A percentile compares a stretch with the other conserved stretches of the same genome.
These are phyloP conservation scores for Dryadomyces sulphureus DNA, from an alignment of 2,329 filamentous ascomycete genomes.

Conservation along the genomic window DNA sequence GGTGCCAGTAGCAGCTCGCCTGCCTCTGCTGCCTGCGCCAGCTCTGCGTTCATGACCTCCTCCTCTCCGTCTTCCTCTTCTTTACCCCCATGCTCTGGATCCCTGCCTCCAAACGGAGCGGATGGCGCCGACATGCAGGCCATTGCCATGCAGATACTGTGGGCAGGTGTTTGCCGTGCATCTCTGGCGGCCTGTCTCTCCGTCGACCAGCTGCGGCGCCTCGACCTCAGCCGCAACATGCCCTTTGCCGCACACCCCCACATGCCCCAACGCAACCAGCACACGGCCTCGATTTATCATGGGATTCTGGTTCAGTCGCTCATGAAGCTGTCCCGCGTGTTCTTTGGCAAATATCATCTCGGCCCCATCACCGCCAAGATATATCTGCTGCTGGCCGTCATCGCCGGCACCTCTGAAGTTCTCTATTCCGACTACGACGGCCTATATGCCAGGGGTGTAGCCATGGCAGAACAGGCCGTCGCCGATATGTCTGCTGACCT, in stretches of 20 bases:
- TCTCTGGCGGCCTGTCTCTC: slow-evolving; percentile 4
- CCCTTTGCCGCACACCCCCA: slow-evolving; percentile 1
- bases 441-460: background rate
- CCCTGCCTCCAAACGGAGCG: too few species aligned
- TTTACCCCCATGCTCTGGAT: too few species aligned
- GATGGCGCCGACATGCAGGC: background rate
- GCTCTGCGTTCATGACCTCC: background rate
- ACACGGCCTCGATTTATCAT: slow-evolving; percentile 3
- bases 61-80: background rate
- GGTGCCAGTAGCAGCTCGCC: background rate
- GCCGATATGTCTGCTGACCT: background rate
- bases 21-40: background rate
- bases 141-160: slow-evolving; percentile 3
- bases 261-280: background rate
- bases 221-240: slow-evolving; percentile 2
- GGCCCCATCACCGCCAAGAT: slow-evolving; percentile 6
- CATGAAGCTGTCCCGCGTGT: background rate
- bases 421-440: background rate
- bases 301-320: background rate
- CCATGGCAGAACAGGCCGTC: slow-evolving; percentile 1
- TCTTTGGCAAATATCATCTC: slow-evolving; percentile 3
- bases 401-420: background rate
- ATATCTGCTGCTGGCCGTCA: slow-evolving; percentile 3
- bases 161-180: slow-evolving; percentile 4
- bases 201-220: slow-evolving; percentile 1